Conservation (phyloP, 345 rosid species). For the Capsella bursapastoris region DNA sequence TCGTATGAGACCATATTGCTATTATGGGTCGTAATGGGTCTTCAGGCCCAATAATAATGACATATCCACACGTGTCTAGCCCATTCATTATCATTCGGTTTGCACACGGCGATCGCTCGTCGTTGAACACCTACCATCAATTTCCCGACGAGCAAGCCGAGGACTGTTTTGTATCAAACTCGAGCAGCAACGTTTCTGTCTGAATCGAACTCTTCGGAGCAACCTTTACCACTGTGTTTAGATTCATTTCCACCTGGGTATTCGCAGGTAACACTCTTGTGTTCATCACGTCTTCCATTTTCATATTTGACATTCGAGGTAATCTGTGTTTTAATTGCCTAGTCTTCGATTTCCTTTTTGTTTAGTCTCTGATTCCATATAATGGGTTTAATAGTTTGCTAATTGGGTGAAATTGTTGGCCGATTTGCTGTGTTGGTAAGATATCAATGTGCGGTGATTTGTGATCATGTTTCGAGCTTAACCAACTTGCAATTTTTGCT, state of each 20-base stretch:
- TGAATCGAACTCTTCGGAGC: constrained; percentile 17
- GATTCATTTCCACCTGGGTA: constrained; percentile 9
- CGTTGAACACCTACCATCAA: constrained; percentile 27
- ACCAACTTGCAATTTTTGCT: neutral
- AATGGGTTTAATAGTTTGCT: neutral
- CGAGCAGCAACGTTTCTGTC: constrained; percentile 3
- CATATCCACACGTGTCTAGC: constrained; percentile 25
- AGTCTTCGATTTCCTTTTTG: neutral
- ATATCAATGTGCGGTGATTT: neutral
- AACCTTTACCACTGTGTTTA: neutral
- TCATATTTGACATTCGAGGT: neutral
- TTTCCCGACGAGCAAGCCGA: constrained; percentile 17
- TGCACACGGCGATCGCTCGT: constrained; percentile 23
- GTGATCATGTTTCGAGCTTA: neutral
- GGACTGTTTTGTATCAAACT: neutral
- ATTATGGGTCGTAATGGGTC: constrained; percentile 28
- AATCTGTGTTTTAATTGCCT: neutral
- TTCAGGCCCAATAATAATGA: neutral
- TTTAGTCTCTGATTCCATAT: neutral
- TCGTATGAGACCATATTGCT: neutral
- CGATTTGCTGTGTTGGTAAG: constrained; percentile 6
- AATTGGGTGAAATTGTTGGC: neutral
- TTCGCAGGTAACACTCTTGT: constrained; percentile 26
- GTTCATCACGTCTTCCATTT: neutral
- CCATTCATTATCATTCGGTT: neutral